These are phyloP conservation scores for Tylopilus orsonianus DNA, from an alignment of 1,284 basidiomycete species.

Conservation along the genomic window DNA sequence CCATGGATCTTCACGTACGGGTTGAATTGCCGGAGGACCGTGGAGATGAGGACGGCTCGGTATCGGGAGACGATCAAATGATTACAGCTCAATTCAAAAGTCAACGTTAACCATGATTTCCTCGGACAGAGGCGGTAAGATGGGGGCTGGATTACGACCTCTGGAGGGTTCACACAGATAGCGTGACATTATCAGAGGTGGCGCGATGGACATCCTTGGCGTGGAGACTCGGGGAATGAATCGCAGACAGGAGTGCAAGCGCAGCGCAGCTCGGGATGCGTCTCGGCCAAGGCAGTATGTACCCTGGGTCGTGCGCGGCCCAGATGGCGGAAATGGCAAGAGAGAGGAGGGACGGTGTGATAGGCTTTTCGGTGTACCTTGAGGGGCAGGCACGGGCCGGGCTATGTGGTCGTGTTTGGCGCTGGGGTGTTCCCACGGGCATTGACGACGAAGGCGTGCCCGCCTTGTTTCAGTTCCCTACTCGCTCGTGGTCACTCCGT, in stretches of 20 bases:
- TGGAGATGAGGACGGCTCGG: neutral
- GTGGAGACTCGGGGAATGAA: neutral
- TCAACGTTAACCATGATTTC: neutral
- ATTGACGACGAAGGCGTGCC: neutral
- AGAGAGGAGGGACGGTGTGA: slow-evolving; percentile 12
- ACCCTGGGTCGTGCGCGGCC: neutral
- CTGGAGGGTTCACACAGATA: neutral
- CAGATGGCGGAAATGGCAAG: neutral
- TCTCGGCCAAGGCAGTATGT: neutral
- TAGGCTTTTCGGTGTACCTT: slow-evolving; percentile 4
- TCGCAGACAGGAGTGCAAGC: neutral
- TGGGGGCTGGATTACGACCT: neutral
- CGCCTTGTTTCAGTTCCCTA: neutral
- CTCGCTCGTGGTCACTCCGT: slow-evolving; percentile 10
- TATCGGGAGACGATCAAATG: neutral
- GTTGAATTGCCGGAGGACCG: slow-evolving; percentile 5
- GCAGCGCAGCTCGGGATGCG: neutral
- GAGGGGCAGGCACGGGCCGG: neutral
- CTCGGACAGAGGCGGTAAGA: neutral
- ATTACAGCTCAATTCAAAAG: neutral
- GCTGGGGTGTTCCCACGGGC: slow-evolving; percentile 1
- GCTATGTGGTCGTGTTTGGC: slow-evolving; percentile 3
- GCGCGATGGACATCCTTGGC: slow-evolving; percentile 1
- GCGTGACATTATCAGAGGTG: slow-evolving; percentile 4
- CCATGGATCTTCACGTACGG: neutral